phyloP scores from a whole-genome alignment of 1,139 yeast genomes.

The Suhomyces bokatorum region DNA sequence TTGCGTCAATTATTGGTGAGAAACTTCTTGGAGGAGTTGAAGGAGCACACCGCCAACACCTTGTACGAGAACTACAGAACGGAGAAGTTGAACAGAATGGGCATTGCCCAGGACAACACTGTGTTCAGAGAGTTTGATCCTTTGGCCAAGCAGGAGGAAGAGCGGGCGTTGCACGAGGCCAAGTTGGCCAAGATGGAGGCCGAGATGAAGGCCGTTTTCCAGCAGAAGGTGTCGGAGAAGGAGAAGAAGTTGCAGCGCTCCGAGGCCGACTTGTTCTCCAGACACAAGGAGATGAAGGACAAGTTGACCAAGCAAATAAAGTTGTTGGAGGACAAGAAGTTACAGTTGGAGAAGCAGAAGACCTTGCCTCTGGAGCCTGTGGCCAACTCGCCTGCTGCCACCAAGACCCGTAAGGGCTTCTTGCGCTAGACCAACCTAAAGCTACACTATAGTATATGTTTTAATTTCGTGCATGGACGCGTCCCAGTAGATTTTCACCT shows the following conservation, averaged over 20 bases:
- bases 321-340: conserved; percentile 87
- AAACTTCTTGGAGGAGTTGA: conserved; percentile 90
- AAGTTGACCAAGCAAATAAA: conserved; percentile 84
- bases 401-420: conserved; percentile 62
- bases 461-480: not conserved
- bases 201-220: conserved; percentile 96
- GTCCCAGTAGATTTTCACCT: not conserved
- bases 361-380: conserved; percentile 41
- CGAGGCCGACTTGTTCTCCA: conserved; percentile 92
- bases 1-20: conserved; percentile 88
- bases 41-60: conserved; percentile 75
- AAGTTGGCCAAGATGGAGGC: conserved; percentile 92
- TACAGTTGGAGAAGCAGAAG: conserved; percentile 70
- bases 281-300: conserved; percentile 97
- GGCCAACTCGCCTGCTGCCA: conserved; percentile 42
- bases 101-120: conserved; percentile 87
- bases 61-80: conserved; percentile 90
- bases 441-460: conserved; percentile 4
- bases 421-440: conserved; percentile 42
- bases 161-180: conserved; percentile 89
- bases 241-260: conserved; percentile 96
- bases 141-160: conserved; percentile 89
- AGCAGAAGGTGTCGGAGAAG: conserved; percentile 94
- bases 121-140: conserved; percentile 97
- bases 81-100: conserved; percentile 75